These are phyloP conservation scores for Ceratobasidium sp. DNA, from an alignment of 1,284 basidiomycete genomes.

Conservation along the genomic window DNA sequence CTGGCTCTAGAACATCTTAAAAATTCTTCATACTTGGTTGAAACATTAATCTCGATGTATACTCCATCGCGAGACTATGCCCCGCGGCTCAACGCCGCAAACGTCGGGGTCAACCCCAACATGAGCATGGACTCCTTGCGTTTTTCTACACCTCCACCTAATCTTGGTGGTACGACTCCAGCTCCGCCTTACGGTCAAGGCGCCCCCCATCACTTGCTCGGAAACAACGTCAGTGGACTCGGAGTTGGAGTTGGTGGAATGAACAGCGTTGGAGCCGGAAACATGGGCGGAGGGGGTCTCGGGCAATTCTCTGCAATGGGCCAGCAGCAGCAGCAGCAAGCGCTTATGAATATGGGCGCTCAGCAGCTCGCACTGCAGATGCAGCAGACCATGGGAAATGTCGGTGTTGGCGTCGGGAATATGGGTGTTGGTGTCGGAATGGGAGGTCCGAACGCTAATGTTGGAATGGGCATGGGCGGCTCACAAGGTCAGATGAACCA, in stretches of 20 bases:
- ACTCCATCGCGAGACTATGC: constrained; percentile 40
- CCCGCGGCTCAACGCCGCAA: constrained; percentile 38
- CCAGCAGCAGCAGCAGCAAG: constrained; percentile 43
- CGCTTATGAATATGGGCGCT: constrained; percentile 42
- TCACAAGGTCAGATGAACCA: constrained; percentile 40
- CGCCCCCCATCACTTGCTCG: constrained; percentile 36
- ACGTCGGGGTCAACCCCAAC: constrained; percentile 45
- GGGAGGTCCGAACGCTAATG: constrained; percentile 30
- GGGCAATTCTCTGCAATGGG: constrained; percentile 37
- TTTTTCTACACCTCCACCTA: constrained; percentile 40
- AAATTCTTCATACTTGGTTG: too few relatives aligned
- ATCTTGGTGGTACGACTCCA: constrained; percentile 35
- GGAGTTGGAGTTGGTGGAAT: constrained; percentile 28
- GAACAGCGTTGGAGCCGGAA: constrained; percentile 21
- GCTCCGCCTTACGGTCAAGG: constrained; percentile 42
- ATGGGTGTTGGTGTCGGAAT: constrained; percentile 39
- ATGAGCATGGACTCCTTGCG: constrained; percentile 41
- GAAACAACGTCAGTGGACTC: constrained; percentile 12
- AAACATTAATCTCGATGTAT: too few relatives aligned
- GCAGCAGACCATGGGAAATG: constrained; percentile 44
- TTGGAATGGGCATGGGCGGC: constrained; percentile 27
- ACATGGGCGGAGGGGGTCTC: constrained; percentile 21
- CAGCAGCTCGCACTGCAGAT: constrained; percentile 40
- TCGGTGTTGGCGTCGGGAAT: constrained; percentile 15
- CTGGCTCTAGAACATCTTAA: too few relatives aligned